A percentile compares a stretch with the other conserved stretches of the same genome.
Conservation (phyloP, 331 rosid genomes). For the Rhamnella rubrinervis region DNA sequence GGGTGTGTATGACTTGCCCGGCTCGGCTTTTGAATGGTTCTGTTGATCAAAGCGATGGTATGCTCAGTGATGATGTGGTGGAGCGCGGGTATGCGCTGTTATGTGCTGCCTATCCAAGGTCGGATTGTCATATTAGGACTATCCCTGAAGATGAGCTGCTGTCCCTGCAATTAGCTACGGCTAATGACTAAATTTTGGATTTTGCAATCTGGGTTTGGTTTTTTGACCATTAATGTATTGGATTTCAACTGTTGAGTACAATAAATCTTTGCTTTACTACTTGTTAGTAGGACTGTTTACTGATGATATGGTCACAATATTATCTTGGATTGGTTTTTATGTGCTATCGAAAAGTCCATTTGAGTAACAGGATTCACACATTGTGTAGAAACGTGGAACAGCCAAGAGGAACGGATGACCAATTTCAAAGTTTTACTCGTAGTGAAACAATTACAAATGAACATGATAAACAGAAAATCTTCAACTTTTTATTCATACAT, state of each 20-base stretch:
- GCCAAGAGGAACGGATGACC: too few species aligned
- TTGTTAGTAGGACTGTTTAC: neutral
- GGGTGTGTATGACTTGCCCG: constrained; percentile 99
- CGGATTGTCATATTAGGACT: constrained; percentile 70
- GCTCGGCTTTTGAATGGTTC: constrained; percentile 72
- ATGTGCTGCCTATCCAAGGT: constrained; percentile 72
- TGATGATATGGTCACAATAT: neutral
- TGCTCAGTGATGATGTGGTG: constrained; percentile 96
- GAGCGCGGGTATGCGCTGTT: constrained; percentile 79
- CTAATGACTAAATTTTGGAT: constrained; percentile 60
- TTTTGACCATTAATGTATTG: neutral
- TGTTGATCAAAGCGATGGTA: constrained; percentile 94
- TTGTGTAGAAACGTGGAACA: too few species aligned
- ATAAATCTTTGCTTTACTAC: constrained; percentile 16
- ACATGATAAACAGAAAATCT: too few species aligned
- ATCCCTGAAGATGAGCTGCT: constrained; percentile 91
- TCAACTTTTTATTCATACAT: neutral
- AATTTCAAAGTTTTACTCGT: too few species aligned
- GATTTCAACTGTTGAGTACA: constrained; percentile 10
- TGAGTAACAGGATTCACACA: too few species aligned
- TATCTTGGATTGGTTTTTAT: neutral
- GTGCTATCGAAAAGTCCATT: too few species aligned
- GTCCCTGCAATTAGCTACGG: constrained; percentile 85
- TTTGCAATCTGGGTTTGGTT: constrained; percentile 9
- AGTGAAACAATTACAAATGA: too few species aligned